A percentile compares a stretch with the other conserved stretches of the same genome.
These are phyloP conservation scores for Mercurialis annua DNA, from an alignment of 345 rosid species.

Conservation along the genomic window DNA sequence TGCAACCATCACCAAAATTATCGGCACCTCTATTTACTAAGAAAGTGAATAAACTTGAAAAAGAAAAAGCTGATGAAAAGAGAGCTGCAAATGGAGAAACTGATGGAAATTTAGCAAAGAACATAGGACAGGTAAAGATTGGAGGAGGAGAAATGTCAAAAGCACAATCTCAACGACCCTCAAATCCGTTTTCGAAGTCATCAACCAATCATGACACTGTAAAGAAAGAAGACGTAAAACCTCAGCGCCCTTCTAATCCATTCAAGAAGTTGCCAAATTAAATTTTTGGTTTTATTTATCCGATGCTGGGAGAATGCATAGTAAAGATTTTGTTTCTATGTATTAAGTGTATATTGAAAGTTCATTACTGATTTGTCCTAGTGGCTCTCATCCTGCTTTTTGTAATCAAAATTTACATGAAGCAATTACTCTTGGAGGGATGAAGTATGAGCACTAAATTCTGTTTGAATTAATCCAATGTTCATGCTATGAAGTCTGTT, in stretches of 20 bases:
- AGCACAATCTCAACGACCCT: slow-evolving; percentile 16
- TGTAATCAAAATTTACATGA: too few relatives aligned
- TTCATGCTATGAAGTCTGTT: too few relatives aligned
- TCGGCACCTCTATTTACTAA: slow-evolving; percentile 44
- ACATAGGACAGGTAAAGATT: slow-evolving; percentile 16
- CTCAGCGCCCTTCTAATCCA: slow-evolving; percentile 46
- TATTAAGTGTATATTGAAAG: background rate
- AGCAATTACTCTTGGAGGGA: too few relatives aligned
- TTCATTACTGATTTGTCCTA: background rate
- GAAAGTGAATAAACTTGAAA: slow-evolving; percentile 44
- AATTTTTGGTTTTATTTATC: background rate
- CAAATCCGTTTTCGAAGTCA: slow-evolving; percentile 29
- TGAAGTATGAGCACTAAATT: too few relatives aligned
- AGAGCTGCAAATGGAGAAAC: slow-evolving; percentile 19
- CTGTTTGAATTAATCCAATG: too few relatives aligned
- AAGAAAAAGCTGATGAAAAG: slow-evolving; percentile 30
- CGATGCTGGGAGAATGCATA: background rate
- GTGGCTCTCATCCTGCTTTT: too few relatives aligned
- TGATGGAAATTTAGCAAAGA: slow-evolving; percentile 21
- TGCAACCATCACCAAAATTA: slow-evolving; percentile 33
- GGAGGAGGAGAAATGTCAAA: slow-evolving; percentile 7
- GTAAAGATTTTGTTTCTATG: background rate
- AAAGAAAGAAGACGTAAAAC: slow-evolving; percentile 13
- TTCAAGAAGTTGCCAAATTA: slow-evolving; percentile 30
- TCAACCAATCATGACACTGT: slow-evolving; percentile 23